A percentile compares a stretch with the other conserved stretches of the same genome.
phyloP scores from a whole-genome alignment of 345 rosid species.

The Viola odorata region DNA sequence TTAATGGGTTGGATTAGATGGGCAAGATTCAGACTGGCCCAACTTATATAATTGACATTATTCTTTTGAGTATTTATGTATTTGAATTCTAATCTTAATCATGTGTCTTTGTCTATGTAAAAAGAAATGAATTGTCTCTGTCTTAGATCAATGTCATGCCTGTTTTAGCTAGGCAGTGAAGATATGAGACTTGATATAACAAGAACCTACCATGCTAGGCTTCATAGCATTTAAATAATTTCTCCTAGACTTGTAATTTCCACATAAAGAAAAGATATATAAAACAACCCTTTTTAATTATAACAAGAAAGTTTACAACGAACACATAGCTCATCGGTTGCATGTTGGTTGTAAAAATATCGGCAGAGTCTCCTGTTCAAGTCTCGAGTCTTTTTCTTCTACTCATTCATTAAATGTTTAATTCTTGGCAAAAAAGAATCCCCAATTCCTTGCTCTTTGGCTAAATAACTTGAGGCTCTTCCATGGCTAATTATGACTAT shows the following conservation, averaged over 20 bases:
- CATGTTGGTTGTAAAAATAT: not conserved
- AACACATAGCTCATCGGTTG: not conserved
- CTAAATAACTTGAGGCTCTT: conserved; percentile 3
- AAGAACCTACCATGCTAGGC: not conserved
- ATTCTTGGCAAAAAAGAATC: conserved; percentile 13
- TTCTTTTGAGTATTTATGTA: too few relatives aligned
- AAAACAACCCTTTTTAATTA: not conserved
- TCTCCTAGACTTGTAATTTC: not conserved
- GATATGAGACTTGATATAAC: not conserved
- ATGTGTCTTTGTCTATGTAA: too few relatives aligned
- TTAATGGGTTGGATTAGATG: too few relatives aligned
- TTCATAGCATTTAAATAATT: not conserved
- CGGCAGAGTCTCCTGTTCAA: too few relatives aligned
- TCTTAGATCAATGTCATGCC: too few relatives aligned
- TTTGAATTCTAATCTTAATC: too few relatives aligned
- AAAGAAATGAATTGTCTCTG: too few relatives aligned
- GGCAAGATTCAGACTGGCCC: too few relatives aligned
- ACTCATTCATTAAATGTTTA: not conserved
- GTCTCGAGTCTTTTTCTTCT: not conserved
- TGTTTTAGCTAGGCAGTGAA: not conserved
- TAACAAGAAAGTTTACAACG: not conserved
- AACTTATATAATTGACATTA: too few relatives aligned
- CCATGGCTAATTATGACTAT: not conserved
- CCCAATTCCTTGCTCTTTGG: conserved; percentile 12
- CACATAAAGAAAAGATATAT: not conserved